Conservation (phyloP, 208 protist genomes). For the Leishmania major region DNA sequence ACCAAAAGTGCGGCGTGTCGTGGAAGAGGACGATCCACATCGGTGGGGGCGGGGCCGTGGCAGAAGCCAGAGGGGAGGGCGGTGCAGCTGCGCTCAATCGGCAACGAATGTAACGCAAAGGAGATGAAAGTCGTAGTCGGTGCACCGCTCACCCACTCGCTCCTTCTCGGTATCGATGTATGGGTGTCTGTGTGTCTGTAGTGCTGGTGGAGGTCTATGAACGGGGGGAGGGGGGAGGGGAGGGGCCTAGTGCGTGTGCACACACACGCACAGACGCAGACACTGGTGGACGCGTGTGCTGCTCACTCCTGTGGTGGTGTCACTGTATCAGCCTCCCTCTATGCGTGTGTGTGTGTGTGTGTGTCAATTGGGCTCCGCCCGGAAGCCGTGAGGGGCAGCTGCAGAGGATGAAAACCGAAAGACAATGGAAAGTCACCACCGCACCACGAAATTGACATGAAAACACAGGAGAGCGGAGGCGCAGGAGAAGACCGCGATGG, state of each 20-base stretch:
- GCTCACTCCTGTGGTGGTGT: neutral
- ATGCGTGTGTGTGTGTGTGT: neutral
- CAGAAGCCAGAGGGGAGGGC: neutral
- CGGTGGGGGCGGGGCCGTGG: neutral
- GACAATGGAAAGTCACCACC: neutral
- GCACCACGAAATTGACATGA: neutral
- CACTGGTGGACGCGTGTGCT: neutral
- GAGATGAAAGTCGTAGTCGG: neutral
- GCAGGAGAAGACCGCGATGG: neutral
- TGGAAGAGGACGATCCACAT: conserved; percentile 90
- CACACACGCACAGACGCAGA: neutral
- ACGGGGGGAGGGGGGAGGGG: neutral
- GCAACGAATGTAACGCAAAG: neutral
- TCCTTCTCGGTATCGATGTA: neutral
- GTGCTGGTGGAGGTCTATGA: neutral
- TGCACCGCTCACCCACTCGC: neutral
- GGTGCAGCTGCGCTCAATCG: neutral
- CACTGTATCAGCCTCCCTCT: neutral
- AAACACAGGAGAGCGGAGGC: neutral
- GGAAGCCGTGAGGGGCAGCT: neutral
- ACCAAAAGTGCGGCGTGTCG: conserved; percentile 56
- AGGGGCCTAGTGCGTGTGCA: neutral
- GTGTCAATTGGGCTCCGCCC: neutral
- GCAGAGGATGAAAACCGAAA: neutral
- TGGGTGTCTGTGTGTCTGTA: neutral